Evolutionary conservation across 2,329 filamentous ascomycete genomes (phyloP).

Genomic region (Cryphonectria nitschkei): DNA sequence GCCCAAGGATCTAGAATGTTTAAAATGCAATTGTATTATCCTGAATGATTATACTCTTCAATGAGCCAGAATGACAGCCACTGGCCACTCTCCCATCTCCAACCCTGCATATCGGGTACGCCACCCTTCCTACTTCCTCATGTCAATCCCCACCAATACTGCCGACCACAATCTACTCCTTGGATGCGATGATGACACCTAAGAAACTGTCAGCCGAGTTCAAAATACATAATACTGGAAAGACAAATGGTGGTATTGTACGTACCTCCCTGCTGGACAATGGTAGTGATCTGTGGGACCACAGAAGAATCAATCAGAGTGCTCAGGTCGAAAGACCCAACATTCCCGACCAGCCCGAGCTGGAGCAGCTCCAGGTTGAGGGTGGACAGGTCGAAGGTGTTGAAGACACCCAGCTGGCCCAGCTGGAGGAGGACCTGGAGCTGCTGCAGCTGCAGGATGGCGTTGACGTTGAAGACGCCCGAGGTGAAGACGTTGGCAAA

Average conservation of each 20-base stretch:
- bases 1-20: slow-evolving; percentile 13
- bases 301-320: slow-evolving; percentile 31
- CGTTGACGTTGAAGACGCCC: slow-evolving; percentile 46
- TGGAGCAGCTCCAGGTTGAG: slow-evolving; percentile 35
- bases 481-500: slow-evolving; percentile 48
- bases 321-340: slow-evolving; percentile 35
- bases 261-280: slow-evolving; percentile 25
- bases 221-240: neutral
- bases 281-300: slow-evolving; percentile 33
- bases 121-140: neutral
- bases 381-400: slow-evolving; percentile 35
- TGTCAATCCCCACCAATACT: neutral
- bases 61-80: slow-evolving; percentile 9
- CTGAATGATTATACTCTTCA: slow-evolving; percentile 18
- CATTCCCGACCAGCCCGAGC: slow-evolving; percentile 36
- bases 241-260: neutral
- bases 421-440: slow-evolving; percentile 44
- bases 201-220: neutral
- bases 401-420: slow-evolving; percentile 37
- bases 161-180: slow-evolving; percentile 7
- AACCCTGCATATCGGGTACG: neutral
- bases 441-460: slow-evolving; percentile 46
- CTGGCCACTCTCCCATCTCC: slow-evolving; percentile 6
- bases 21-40: slow-evolving; percentile 20
- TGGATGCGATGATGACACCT: neutral